Evolutionary conservation across 257 asterid species (phyloP), one percentile per base, ranked within the genome.

Genomic region (Gentiana macrophylla): DNA sequence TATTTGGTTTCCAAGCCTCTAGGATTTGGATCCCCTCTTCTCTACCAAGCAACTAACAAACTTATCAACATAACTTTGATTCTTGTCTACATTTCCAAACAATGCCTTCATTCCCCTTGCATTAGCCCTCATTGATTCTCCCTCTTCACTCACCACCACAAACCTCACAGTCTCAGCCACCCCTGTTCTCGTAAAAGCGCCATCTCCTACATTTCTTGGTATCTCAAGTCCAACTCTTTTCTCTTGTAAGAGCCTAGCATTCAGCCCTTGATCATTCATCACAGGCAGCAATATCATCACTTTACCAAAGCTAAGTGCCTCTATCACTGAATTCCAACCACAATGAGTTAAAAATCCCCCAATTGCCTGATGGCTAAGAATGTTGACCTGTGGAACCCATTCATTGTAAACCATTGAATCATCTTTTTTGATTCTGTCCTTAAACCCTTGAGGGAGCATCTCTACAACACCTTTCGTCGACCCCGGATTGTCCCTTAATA

Each of bases 271-370:
- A 57, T 89, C 97, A 61, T 89, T 86, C 86, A 80, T 84, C 41
- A 89, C 65, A 0, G 96, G 97, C 44, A 89, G 73, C 73, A 90
- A 9, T 7, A 90, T 74, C 72, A 90, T 62, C 60, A 82, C 86
- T 37, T 73, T 73, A 8, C 97, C 94, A 2, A 74, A 73, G 11
- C 82, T 56, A 0, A 89, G 79, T 0, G 77, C 95, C 74, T 89
- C 97, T 0, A 92, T 74, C 12, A 67, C 84, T 4, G 97, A 89
- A 65, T 81, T 89, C 97, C 95, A 89, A 9, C 97, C 95, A 32
- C 95, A 86, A 57, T 89, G 97, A 34, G 95, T 85, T 68, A 85
- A 66, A 66, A 76, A 0, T 0, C 89, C 89, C 1, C 89, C 92
- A 4, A 83, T 65, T 0, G 84, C 62, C 0, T 66, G 70, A 64